A percentile compares a stretch with the other conserved stretches of the same genome.
These are phyloP conservation scores for Puccinia coronata DNA, from an alignment of 1,284 basidiomycete species.

Conservation along the genomic window DNA sequence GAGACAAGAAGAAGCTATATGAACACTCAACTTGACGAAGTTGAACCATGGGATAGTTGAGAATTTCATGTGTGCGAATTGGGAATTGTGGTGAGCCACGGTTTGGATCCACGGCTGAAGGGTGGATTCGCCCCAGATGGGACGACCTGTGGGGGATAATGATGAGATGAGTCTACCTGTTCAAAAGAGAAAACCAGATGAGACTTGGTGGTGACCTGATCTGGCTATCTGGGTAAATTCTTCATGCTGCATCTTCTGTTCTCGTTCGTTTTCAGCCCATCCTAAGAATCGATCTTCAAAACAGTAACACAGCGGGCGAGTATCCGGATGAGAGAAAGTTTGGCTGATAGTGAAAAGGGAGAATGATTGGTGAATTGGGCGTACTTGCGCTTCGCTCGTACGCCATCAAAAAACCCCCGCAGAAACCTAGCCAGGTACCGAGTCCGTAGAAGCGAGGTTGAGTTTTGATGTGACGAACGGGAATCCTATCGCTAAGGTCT, in stretches of 20 bases:
- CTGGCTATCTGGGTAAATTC: constrained; percentile 54
- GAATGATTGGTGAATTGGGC: constrained; percentile 33
- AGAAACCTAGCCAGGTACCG: constrained; percentile 68
- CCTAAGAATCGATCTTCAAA: constrained; percentile 99
- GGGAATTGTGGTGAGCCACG: constrained; percentile 84
- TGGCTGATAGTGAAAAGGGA: constrained; percentile 26
- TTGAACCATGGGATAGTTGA: constrained; percentile 33
- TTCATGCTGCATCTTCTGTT: constrained; percentile 38
- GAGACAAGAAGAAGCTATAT: not conserved
- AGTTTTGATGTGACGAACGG: constrained; percentile 58
- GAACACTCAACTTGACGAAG: constrained; percentile 40
- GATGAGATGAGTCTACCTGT: no score
- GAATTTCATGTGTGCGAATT: constrained; percentile 71
- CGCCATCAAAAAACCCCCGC: constrained; percentile 87
- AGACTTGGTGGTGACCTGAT: constrained; percentile 62
- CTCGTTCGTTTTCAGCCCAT: constrained; percentile 79
- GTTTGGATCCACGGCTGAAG: constrained; percentile 85
- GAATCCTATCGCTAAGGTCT: constrained; percentile 47
- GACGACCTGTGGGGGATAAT: constrained; percentile 76
- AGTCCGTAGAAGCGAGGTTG: constrained; percentile 61
- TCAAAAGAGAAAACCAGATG: constrained; percentile 61
- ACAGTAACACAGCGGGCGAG: no score
- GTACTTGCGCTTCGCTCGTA: constrained; percentile 76
- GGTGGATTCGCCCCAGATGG: constrained; percentile 78
- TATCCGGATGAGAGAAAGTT: constrained; percentile 50